Evolutionary conservation across 148 eudicot species (phyloP).

Genomic region (Amaranthus hypochondriacus): DNA sequence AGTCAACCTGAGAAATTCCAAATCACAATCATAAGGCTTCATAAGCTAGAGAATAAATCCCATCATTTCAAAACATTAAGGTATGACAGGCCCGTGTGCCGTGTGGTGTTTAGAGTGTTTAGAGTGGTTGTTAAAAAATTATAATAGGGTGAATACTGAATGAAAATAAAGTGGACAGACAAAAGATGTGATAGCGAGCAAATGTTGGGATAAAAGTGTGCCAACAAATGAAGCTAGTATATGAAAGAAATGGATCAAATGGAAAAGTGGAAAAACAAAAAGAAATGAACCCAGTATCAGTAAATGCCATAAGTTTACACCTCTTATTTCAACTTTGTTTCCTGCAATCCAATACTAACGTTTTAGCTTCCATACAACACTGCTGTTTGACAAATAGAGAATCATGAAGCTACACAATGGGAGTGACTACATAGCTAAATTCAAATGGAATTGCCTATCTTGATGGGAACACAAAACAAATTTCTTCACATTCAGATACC

Average conservation of each 20-base stretch:
- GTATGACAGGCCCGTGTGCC: not conserved
- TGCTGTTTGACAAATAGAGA: not conserved
- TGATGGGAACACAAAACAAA: not conserved
- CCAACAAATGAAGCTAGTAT: too few species aligned
- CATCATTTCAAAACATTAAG: not conserved
- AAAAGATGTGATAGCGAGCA: too few species aligned
- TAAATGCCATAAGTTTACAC: not conserved
- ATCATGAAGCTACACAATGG: not conserved
- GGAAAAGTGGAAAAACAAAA: too few species aligned
- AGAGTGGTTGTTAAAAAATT: too few species aligned
- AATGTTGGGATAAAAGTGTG: too few species aligned
- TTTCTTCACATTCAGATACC: not conserved
- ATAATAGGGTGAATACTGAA: too few species aligned
- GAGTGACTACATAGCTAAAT: conserved; percentile 6
- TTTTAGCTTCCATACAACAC: not conserved
- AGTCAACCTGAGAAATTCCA: not conserved
- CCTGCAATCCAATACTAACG: not conserved
- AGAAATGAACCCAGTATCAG: not conserved
- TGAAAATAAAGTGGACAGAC: too few species aligned
- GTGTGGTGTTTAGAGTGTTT: too few species aligned
- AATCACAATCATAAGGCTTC: not conserved
- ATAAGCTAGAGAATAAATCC: not conserved
- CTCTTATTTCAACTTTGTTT: not conserved
- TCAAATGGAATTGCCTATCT: not conserved
- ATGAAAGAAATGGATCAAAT: too few species aligned